Evolutionary conservation across 2,329 filamentous ascomycete genomes (phyloP), one percentile per base, ranked within the genome.

Genomic region (Nemania sp.): DNA sequence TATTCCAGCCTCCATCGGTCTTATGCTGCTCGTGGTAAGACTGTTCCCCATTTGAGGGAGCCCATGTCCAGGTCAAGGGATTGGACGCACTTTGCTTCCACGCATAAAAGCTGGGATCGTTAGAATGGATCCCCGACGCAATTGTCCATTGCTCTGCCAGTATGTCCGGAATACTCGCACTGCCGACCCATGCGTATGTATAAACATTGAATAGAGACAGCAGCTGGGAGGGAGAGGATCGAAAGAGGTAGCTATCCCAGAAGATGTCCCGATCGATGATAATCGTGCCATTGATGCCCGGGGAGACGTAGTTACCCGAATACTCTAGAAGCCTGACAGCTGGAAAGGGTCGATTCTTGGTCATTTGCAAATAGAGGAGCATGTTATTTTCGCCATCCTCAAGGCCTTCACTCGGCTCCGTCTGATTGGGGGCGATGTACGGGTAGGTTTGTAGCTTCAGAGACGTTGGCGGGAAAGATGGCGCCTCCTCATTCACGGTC

Each of bases 281-380:
- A n/a, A 43, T 57, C 18, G 38, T 27, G 8, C 54, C 54, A n/a
- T 57, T 27, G 8, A 57, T 57, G 20, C 54, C 54, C 20, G 20
- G 20, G 13, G 54, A 43, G 20, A 27, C 54, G 11, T 20, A 57
- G 38, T 57, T 57, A 2, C 54, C 38, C 54, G 54, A 43, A 57
- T 57, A 57, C 10, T 26, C 20, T 20, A 57, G 22, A 27, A 45
- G n/a, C 2, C 13, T 4, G 3, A n/a, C 35, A n/a, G 22, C 13
- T 18, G 54, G 54, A 35, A 57, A 45, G 2, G 54, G 24, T 27
- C 18, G 1, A 20, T 27, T 45, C 20, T 57, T 18, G 22, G 54
- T 57, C 54, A 57, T 57, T 27, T 57, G 35, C 24, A 57, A 24
- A 27, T 57, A 57, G 5, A 57, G 38, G 20, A 57, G 54, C 54